A percentile compares a stretch with the other conserved stretches of the same genome.
These are phyloP conservation scores for Tilletia indica DNA, from an alignment of 1,284 basidiomycete genomes.

Conservation along the genomic window DNA sequence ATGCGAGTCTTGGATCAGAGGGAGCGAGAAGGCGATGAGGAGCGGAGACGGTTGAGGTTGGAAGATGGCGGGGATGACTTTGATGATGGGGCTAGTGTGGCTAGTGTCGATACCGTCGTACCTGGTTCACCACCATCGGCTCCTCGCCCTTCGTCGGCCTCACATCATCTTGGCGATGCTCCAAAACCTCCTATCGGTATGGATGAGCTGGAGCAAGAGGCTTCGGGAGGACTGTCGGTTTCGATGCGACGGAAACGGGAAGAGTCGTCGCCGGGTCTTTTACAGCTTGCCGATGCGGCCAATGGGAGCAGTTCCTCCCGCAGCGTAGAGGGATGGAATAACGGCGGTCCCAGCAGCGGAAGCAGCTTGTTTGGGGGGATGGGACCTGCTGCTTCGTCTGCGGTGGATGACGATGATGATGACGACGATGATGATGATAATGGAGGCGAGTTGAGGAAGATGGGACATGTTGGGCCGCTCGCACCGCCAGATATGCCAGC, in stretches of 20 bases:
- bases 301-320: no score
- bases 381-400: neutral
- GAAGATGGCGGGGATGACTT: slow-evolving; percentile 26
- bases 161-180: neutral
- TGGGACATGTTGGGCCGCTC: slow-evolving; percentile 8
- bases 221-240: neutral
- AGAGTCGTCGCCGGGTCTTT: neutral
- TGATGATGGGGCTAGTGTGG: slow-evolving; percentile 48
- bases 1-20: neutral
- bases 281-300: neutral
- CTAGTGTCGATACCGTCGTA: slow-evolving; percentile 48
- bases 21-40: neutral
- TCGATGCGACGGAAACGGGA: slow-evolving; percentile 3
- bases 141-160: neutral
- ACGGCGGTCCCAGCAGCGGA: no score
- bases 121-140: slow-evolving; percentile 19
- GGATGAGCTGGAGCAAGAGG: slow-evolving; percentile 25
- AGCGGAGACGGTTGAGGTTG: no score
- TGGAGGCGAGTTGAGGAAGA: neutral
- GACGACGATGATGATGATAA: slow-evolving; percentile 3
- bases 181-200: slow-evolving; percentile 20
- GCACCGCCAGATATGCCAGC: slow-evolving; percentile 11
- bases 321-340: no score
- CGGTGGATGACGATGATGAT: neutral
- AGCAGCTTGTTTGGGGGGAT: neutral